These are phyloP conservation scores for Arbutus unedo DNA, from an alignment of 148 eudicot species.

Conservation along the genomic window DNA sequence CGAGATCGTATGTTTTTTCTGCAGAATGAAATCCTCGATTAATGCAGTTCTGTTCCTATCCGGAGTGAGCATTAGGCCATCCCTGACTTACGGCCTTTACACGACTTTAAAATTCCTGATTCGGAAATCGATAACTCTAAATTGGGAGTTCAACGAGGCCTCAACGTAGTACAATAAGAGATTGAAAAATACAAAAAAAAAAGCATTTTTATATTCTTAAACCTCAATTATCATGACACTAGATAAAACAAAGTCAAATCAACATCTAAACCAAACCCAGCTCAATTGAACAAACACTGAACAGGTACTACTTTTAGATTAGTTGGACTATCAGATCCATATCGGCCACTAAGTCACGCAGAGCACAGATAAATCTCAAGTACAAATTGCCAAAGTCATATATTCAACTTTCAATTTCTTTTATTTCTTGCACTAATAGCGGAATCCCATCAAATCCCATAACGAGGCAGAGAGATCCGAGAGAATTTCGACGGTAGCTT, in stretches of 20 bases:
- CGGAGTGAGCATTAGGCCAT: too few species aligned
- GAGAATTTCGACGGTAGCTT: not conserved
- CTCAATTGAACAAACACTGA: not conserved
- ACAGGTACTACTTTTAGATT: not conserved
- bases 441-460: not conserved
- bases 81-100: too few species aligned
- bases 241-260: not conserved
- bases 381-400: not conserved
- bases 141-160: too few species aligned
- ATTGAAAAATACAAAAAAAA: too few species aligned
- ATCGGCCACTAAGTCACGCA: not conserved
- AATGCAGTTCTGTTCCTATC: too few species aligned
- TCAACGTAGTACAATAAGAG: too few species aligned
- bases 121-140: too few species aligned
- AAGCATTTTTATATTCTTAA: not conserved
- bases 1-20: too few species aligned
- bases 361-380: not conserved
- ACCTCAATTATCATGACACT: not conserved
- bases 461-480: not conserved
- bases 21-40: too few species aligned
- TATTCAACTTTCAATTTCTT: not conserved
- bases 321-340: not conserved
- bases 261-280: not conserved
- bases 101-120: too few species aligned
- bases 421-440: not conserved